Percentiles rank a stretch among this genome's conserved stretches.
Conservation (phyloP, 441 rosid genomes). For the Brassica hybrid region DNA sequence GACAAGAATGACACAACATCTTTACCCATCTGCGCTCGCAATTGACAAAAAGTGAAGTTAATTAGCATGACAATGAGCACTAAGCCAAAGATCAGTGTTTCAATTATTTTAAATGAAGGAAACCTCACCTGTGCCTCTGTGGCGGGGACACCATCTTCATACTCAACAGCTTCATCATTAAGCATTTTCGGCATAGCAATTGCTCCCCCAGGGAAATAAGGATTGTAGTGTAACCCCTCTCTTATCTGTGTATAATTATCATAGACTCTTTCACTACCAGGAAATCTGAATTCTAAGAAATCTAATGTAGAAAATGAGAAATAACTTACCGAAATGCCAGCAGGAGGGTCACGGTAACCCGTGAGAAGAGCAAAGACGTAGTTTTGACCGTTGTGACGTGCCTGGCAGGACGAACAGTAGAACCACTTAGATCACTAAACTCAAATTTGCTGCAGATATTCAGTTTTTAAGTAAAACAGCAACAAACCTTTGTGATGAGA, state of each 20-base stretch:
- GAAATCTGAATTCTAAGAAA: background rate
- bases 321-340: constrained; percentile 79
- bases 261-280: background rate
- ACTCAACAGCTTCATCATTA: constrained; percentile 94
- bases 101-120: background rate
- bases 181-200: constrained; percentile 99
- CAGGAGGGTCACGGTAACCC: constrained; percentile 99
- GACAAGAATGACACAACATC: constrained; percentile 91
- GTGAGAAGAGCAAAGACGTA: constrained; percentile 97
- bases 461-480: constrained; percentile 1
- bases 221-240: constrained; percentile 97
- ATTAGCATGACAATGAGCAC: constrained; percentile 13
- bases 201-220: constrained; percentile 99
- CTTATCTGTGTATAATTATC: constrained; percentile 69
- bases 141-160: constrained; percentile 97
- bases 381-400: constrained; percentile 99
- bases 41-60: constrained; percentile 10
- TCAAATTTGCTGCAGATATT: background rate
- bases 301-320: background rate
- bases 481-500: constrained; percentile 90
- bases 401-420: constrained; percentile 55
- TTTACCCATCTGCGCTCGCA: constrained; percentile 99
- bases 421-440: constrained; percentile 11
- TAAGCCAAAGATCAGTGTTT: too few species aligned
- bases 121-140: constrained; percentile 92